Base-by-base conservation (phyloP, 495 filamentous ascomycete genomes). In the Annulohypoxylon moriforme region DNA sequence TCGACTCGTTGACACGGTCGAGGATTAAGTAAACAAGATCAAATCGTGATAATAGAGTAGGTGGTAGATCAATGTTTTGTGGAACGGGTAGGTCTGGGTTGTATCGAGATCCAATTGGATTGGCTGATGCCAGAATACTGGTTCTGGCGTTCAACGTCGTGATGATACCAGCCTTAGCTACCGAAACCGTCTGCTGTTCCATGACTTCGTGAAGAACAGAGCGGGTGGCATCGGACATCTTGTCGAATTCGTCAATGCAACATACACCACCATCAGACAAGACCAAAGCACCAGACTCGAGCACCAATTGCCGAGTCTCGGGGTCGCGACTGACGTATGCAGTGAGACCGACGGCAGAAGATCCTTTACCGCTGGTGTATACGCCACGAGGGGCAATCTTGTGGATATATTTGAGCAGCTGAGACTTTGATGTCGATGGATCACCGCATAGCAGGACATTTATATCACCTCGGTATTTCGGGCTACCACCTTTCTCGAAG, bases 161-260 rank as follows among this genome's bases (percentile, higher is more conserved):
- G 81, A 99, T 99, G 81, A 99, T 99, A 74, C 96, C 96, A 1
- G 96, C 96, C 84, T 99, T 99, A 65, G 96, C 96, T 66, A 99
- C 96, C 1, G 96, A 98, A 11, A 99, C 95, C 1, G 96, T 99
- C 83, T 99, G 96, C 80, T 99, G 96, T 77, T 99, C 96, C 96
- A 99, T 99, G 16, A 99, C 96, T 89, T 99, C 96, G 85, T 99
- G 96, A 34, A 99, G 86, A 9, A 98, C 96, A 3, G 94, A 97
- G 34, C 96, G 90, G 0, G 96, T 98, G 24, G 94, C 89, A 61
- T 99, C 96, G 59, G 91, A 94, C 96, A 99, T 99, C 81, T 99
- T 99, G 84, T 99, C 96, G 72, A 99, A 99, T 79, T 99, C 96
- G 74, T 99, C 96, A 79, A 99, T 99, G 78, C 96, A 99, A 85